Evolutionary conservation across 177 flowering plant species (phyloP).

Genomic region (Vitis hybrid): DNA sequence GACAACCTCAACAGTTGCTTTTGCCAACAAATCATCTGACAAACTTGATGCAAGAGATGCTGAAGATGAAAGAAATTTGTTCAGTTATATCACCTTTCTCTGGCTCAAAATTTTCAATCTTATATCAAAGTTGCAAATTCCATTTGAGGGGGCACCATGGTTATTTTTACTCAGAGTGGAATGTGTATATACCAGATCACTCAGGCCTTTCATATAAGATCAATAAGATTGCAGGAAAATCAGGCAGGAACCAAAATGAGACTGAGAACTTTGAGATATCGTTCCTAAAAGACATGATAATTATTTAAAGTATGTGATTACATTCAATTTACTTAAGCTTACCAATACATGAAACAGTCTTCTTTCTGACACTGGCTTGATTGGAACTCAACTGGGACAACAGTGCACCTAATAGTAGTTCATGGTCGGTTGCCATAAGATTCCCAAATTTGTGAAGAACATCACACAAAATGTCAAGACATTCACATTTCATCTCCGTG

Average conservation of each 20-base stretch:
- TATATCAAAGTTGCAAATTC: too few species aligned
- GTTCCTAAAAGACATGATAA: too few species aligned
- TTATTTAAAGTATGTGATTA: not conserved
- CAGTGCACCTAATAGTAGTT: slow-evolving; percentile 58
- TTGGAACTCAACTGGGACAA: slow-evolving; percentile 75
- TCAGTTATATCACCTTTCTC: not conserved
- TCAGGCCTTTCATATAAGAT: too few species aligned
- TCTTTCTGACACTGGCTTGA: slow-evolving; percentile 91
- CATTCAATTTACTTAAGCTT: slow-evolving; percentile 22
- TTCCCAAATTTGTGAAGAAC: slow-evolving; percentile 91
- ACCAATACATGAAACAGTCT: slow-evolving; percentile 88
- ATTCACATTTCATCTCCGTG: slow-evolving; percentile 89
- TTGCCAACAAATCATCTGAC: slow-evolving; percentile 91
- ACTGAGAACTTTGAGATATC: too few species aligned
- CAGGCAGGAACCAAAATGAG: too few species aligned
- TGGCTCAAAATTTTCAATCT: too few species aligned
- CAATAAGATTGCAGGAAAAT: too few species aligned
- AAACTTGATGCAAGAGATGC: slow-evolving; percentile 93
- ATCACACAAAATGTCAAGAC: slow-evolving; percentile 93
- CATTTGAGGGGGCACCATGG: too few species aligned
- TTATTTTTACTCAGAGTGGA: too few species aligned
- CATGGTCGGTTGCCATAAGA: slow-evolving; percentile 81
- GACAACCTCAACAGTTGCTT: slow-evolving; percentile 82
- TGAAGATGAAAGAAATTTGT: slow-evolving; percentile 24
- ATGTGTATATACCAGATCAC: too few species aligned